Base-by-base conservation (phyloP, 257 asterid species). In the Schizonepeta tenuifolia region DNA sequence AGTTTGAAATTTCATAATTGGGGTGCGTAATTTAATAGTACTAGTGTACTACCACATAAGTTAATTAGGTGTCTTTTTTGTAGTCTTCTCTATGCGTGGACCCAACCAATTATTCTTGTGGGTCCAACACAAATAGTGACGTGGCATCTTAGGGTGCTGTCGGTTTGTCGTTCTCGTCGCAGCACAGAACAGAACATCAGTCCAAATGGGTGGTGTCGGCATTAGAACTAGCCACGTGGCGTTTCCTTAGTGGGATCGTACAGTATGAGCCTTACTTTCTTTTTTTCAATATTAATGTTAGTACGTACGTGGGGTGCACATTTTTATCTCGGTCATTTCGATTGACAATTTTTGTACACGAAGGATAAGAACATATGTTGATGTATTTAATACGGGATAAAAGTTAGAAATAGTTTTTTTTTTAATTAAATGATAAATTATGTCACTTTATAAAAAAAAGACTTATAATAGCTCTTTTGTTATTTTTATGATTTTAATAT, bases 91-190 rank as follows among this genome's bases (percentile, higher is more conserved):
- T 1, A 9, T 7, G 0, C 5, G 9, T 13, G 40, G 35, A 3
- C 14, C 71, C 56, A 24, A 10, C 38, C 5, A 15, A 15, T 41
- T 12, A 10, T 15, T 12, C 20, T 6, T 14, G 49, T 12, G 47
- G 66, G 66, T 53, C 73, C 64, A 0, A 41, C 56, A 7, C 10
- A 5, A 31, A 56, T n/a, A 31, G 72, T 53, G 57, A 73, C 36
- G 58, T 73, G 77, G 55, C 47, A n/a, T 51, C 38, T 13, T 38
- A 35, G 33, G 65, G 57, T 55, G 75, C 28, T 51, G 67, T 65
- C 72, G 72, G 78, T 71, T 73, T 65, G 63, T 75, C 64, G 74
- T 67, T 57, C 14, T 67, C 53, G 55, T 9, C 18, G 62, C 60
- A 5, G 53, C 43, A 38, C 12, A 38, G 43, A 38, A 65, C 78